phyloP scores from a whole-genome alignment of 306 rosid genomes.

The Crataegus laevigata region DNA sequence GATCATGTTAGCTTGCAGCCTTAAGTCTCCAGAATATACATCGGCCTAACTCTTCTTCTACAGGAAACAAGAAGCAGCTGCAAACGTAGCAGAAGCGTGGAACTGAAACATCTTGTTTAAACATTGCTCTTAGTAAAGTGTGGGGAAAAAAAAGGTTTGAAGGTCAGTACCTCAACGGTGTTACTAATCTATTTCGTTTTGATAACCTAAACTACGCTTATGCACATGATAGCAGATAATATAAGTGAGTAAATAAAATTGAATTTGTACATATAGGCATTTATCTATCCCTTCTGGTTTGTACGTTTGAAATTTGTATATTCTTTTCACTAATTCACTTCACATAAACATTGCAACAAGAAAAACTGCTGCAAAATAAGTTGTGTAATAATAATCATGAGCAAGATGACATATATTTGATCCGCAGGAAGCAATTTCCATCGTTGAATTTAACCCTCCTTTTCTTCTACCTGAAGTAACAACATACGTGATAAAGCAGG shows the following conservation, averaged over 20 bases:
- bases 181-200: no score
- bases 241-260: no score
- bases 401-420: not conserved
- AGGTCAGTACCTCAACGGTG: no score
- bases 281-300: no score
- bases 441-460: not conserved
- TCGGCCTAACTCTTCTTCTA: not conserved
- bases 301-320: no score
- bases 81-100: not conserved
- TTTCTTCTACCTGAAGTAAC: not conserved
- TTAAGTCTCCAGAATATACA: not conserved
- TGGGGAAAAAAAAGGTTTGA: no score
- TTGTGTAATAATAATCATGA: not conserved
- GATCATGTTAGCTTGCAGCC: not conserved
- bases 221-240: no score
- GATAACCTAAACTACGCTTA: no score
- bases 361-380: not conserved
- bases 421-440: not conserved
- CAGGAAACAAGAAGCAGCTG: not conserved
- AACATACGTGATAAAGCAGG: not conserved
- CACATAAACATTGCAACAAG: not conserved
- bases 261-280: no score
- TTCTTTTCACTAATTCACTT: no score
- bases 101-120: not conserved
- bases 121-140: no score